Conservation (phyloP, 202 grass and related monocot species). For the Bolboschoenoplectus hybrid region DNA sequence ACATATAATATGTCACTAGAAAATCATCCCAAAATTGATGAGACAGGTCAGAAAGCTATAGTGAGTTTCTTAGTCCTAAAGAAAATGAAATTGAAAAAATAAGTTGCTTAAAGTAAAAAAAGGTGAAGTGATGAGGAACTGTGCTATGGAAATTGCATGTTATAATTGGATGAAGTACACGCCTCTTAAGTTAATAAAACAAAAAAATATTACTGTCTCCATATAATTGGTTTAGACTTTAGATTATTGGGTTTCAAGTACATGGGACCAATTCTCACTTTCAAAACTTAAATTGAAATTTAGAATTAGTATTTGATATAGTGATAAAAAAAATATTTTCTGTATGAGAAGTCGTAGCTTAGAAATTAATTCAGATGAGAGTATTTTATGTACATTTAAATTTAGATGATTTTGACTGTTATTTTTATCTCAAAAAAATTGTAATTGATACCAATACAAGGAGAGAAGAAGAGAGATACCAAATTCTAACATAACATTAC, state of each 20-base stretch:
- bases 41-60: conserved; percentile 14
- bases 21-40: conserved; percentile 15
- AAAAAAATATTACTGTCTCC: not conserved
- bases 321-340: too few species aligned
- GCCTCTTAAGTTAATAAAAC: not conserved
- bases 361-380: too few species aligned
- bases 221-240: conserved; percentile 8
- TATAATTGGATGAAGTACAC: conserved; percentile 25
- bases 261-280: not conserved
- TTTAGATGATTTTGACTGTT: too few species aligned
- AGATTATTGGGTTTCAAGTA: conserved; percentile 11
- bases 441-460: too few species aligned
- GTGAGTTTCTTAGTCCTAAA: conserved; percentile 3
- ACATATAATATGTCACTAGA: not conserved
- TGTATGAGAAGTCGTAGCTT: too few species aligned
- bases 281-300: not conserved
- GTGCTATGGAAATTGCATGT: not conserved
- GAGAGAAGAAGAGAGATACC: too few species aligned
- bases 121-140: not conserved
- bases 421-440: too few species aligned
- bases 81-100: conserved; percentile 19
- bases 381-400: too few species aligned
- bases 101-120: conserved; percentile 21
- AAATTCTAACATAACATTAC: not conserved
- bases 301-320: too few species aligned